Evolutionary conservation across 768 basidiomycete species (phyloP), one percentile per base, ranked within the genome.

Genomic region (Sarcomyxa edulis): DNA sequence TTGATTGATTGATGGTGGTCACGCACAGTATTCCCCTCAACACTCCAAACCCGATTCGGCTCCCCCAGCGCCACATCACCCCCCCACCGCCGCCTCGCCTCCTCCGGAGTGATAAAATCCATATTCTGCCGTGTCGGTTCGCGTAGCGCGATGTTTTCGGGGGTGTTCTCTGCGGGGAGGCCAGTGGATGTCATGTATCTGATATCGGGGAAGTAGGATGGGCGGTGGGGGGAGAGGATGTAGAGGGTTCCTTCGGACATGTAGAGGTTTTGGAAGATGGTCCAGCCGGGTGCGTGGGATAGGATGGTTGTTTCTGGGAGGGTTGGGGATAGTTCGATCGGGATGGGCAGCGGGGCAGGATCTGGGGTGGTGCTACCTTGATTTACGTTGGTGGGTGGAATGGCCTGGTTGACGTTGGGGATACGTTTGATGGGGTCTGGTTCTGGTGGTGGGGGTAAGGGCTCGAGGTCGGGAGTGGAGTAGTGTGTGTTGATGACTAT

Each of bases 231-330:
- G 1, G 80, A 70, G 39, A 91, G 66, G 51, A 92, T 72, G 58
- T 73, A 79, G 32, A 91, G 70, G 0, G 88, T 90, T 6, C 85
- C 86, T 46, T 90, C 84, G 32, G 80, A 75, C 78, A 91, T 76
- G 71, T 94, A 94, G 4, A 94, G 54, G 54, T 91, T 81, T 19
- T 72, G 72, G 58, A 88, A 89, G 22, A 91, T 60, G 0, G 91
- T 91, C 88, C 90, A 93, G 27, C 90, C 89, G 20, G 81, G 81
- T 4, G 79, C 81, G 39, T 87, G 84, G 16, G 75, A 67, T 9
- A 78, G 56, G 20, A 87, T 51, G 10, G 69, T 62, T 0, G 84
- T 85, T 32, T 68, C 61, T 0, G 77, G 77, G 3, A 84, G 39
- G 11, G 44, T 35, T 5, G 38, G 24, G 18, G 36, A 42, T n/a